Base-by-base conservation (phyloP, 805 yeast species). In the Ogataea philodendri region DNA sequence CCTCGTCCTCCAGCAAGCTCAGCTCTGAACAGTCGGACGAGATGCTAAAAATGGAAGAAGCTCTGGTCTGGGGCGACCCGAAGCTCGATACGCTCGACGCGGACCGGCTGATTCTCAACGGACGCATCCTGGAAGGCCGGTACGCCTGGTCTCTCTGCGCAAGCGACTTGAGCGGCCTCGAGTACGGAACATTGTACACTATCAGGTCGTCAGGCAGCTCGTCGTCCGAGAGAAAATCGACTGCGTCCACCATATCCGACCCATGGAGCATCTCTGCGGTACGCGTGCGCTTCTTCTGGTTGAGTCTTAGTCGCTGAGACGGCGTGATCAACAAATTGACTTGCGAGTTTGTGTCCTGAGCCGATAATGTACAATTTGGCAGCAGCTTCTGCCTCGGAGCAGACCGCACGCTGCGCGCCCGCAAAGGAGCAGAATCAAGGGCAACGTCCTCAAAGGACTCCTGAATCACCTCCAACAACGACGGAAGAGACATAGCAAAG, bases 111-210 rank as follows among this genome's bases (percentile, higher is more conserved):
- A 17, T 26, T 2, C 11, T 5, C 7, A 16, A 13, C 10, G 39
- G 25, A n/a, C 33, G 32, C 21, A 18, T 9, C 11, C 18, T 7
- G 9, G 49, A 45, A 13, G 43, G 41, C 15, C 34, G 53, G 24
- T 60, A 43, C 9, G 57, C 55, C 30, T 55, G 60, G 44, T 69
- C 68, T 30, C 59, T 57, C 13, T 60, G 59, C n/a, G 62, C 44
- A 11, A 65, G 44, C 9, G 68, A 57, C 5, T 56, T 63, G 13
- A 79, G 57, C 0, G 82, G 70, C 30, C 76, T 79, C 0, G 83
- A 69, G 34, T 76, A 58, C 3, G 88, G 88, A 13, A 81, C 83
- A 47, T 81, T 80, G 58, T 65, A 81, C 40, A 80, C 72, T 15
- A 71, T 65, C 15, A 69, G 58, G 36, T 71, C 71, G 26, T 69